Percentiles rank a stretch among this genome's conserved stretches.
phyloP scores from a whole-genome alignment of 768 basidiomycete genomes.

The Naganishia antarctica region DNA sequence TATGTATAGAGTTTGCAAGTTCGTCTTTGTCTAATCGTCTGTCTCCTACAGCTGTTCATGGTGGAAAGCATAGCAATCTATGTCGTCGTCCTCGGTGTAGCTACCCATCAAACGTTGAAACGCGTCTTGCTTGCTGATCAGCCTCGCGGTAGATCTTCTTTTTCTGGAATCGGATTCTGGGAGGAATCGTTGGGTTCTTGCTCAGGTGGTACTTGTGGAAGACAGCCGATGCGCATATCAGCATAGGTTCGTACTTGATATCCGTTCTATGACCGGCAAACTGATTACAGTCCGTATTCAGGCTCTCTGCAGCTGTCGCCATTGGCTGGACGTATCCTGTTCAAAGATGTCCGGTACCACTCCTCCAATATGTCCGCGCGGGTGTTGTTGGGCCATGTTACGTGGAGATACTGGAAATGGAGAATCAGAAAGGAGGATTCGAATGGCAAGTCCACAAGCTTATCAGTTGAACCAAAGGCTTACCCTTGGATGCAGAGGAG shows the following conservation, averaged over 20 bases:
- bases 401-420: conserved; percentile 93
- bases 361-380: conserved; percentile 86
- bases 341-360: conserved; percentile 83
- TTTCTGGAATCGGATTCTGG: conserved; percentile 84
- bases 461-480: background rate
- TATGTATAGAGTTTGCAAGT: background rate
- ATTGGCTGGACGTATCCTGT: conserved; percentile 75
- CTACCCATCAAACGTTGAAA: background rate
- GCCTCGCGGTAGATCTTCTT: conserved; percentile 54
- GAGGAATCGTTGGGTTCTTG: conserved; percentile 60
- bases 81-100: conserved; percentile 28
- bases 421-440: conserved; percentile 65
- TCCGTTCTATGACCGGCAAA: background rate
- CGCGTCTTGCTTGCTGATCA: background rate
- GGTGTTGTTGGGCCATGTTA: conserved; percentile 74
- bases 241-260: conserved; percentile 38
- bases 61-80: conserved; percentile 28
- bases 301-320: conserved; percentile 90
- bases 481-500: background rate
- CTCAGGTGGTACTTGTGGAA: conserved; percentile 76
- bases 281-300: conserved; percentile 38
- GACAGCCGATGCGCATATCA: conserved; percentile 69
- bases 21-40: background rate
- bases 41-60: conserved; percentile 22
- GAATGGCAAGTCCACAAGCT: conserved; percentile 15